Base-by-base conservation (phyloP, 495 filamentous ascomycete genomes). In the Tuber microsphaerosporum region DNA sequence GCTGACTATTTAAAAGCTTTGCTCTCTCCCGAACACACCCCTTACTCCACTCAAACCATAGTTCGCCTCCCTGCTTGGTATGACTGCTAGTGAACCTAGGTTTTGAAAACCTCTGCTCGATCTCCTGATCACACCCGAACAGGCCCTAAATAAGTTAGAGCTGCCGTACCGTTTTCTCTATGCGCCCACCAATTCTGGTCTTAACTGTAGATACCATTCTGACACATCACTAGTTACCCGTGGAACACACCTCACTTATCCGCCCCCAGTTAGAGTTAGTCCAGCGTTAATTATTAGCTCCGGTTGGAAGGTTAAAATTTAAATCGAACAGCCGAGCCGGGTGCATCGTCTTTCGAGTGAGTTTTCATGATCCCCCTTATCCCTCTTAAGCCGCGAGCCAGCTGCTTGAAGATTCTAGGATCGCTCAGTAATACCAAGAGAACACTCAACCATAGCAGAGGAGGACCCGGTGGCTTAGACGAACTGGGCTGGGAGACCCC, bases 151-250 rank as follows among this genome's bases (percentile, higher is more conserved):
- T n/a, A n/a, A n/a, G n/a, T n/a, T 2, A 31, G 31, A 31, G n/a
- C 10, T 26, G 3, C n/a, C 3, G 0, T 61, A 34, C 56, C 1
- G 56, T 6, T 34, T 56, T 14, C 31, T 1, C 26, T 4, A 34
- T 65, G 2, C 14, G 26, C 14, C 31, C 26, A 19, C 16, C 3
- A 1, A 26, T 1, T 34, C 14, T 8, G 26, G 0, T 17, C 56
- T 4, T 1, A 5, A 10, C 22, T 2, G 0, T 5, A 31, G n/a
- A 2, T 26, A 14, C 2, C n/a, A 2, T n/a, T 0, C 44, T 5
- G 2, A 16, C n/a, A 8, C 8, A 51, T n/a, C 22, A n/a, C 8
- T 51, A 6, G 5, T 10, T n/a, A 8, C 8, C 22, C 22, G 2
- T 51, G 22, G 20, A n/a, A 12, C 7, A n/a, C 1, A 0, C 22